A percentile compares a stretch with the other conserved stretches of the same genome.
Conservation (phyloP, 2,329 filamentous ascomycete genomes). For the Microascus cirrosus region DNA sequence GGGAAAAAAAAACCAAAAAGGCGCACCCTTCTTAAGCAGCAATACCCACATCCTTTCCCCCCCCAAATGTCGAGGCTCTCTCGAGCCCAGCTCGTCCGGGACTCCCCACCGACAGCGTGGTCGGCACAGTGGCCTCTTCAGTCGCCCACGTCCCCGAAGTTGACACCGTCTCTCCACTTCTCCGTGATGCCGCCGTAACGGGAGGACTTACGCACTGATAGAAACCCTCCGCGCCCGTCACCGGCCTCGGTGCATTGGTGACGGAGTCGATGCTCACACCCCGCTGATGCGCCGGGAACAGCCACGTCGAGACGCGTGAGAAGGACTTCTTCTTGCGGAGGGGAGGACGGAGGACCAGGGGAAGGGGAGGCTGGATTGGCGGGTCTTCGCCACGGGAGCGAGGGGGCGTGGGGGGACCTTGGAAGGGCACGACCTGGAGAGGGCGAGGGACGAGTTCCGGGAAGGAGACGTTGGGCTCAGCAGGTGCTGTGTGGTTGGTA, state of each 20-base stretch:
- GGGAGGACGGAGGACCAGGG: slow-evolving; percentile 47
- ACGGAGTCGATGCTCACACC: slow-evolving; percentile 25
- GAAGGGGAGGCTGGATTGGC: slow-evolving; percentile 42
- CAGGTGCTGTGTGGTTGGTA: slow-evolving; percentile 7
- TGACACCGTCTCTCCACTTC: slow-evolving; percentile 34
- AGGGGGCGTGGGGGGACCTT: background rate
- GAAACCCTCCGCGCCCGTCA: slow-evolving; percentile 42
- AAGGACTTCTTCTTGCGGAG: slow-evolving; percentile 58
- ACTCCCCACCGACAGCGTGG: slow-evolving; percentile 20
- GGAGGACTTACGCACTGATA: slow-evolving; percentile 39
- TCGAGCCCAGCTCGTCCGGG: background rate
- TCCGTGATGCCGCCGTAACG: slow-evolving; percentile 19
- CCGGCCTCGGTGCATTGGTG: slow-evolving; percentile 42
- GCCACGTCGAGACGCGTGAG: slow-evolving; percentile 48
- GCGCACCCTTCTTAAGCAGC: background rate
- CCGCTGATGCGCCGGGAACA: slow-evolving; percentile 30
- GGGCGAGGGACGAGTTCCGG: slow-evolving; percentile 3
- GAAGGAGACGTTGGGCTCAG: slow-evolving; percentile 5
- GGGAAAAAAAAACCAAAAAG: background rate
- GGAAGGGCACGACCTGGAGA: background rate
- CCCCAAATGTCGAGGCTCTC: background rate
- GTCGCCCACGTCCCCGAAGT: slow-evolving; percentile 31
- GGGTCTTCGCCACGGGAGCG: slow-evolving; percentile 8
- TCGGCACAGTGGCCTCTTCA: slow-evolving; percentile 32
- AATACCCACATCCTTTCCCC: background rate